Evolutionary conservation across 768 basidiomycete species (phyloP).

Genomic region (Boletus insuetus): DNA sequence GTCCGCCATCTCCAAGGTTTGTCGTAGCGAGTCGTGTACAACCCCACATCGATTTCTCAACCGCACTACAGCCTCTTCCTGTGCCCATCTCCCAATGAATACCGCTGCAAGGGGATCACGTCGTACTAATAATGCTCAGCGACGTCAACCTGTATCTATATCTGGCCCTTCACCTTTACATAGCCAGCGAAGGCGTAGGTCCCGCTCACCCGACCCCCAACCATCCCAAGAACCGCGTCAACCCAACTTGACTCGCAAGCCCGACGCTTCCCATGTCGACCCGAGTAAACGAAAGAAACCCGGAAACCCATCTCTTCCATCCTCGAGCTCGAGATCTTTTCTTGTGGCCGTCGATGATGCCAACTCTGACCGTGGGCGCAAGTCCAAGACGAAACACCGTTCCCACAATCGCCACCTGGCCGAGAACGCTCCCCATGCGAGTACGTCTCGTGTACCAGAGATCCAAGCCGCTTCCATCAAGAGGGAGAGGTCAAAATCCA

Average conservation of each 20-base stretch:
- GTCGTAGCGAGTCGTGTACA: background rate
- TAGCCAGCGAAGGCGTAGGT: slow-evolving; percentile 31
- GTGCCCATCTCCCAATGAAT: slow-evolving; percentile 17
- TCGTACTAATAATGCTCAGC: slow-evolving; percentile 22
- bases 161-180: slow-evolving; percentile 15
- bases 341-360: slow-evolving; percentile 28
- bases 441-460: slow-evolving; percentile 10
- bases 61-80: background rate
- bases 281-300: slow-evolving; percentile 33
- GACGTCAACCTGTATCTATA: slow-evolving; percentile 20
- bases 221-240: slow-evolving; percentile 16
- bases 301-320: slow-evolving; percentile 9
- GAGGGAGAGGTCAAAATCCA: slow-evolving; percentile 37
- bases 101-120: slow-evolving; percentile 23
- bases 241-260: slow-evolving; percentile 10
- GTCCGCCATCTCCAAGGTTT: slow-evolving; percentile 1
- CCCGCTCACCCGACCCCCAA: slow-evolving; percentile 34
- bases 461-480: slow-evolving; percentile 6
- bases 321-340: slow-evolving; percentile 24
- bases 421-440: slow-evolving; percentile 18
- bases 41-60: background rate
- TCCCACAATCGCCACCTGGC: slow-evolving; percentile 21
- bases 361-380: slow-evolving; percentile 32
- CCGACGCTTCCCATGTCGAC: slow-evolving; percentile 22
- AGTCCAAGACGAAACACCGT: slow-evolving; percentile 28